Evolutionary conservation across 78 protist species (phyloP), one percentile per base, ranked within the genome.

Genomic region (Trichosphaerium sp.): DNA sequence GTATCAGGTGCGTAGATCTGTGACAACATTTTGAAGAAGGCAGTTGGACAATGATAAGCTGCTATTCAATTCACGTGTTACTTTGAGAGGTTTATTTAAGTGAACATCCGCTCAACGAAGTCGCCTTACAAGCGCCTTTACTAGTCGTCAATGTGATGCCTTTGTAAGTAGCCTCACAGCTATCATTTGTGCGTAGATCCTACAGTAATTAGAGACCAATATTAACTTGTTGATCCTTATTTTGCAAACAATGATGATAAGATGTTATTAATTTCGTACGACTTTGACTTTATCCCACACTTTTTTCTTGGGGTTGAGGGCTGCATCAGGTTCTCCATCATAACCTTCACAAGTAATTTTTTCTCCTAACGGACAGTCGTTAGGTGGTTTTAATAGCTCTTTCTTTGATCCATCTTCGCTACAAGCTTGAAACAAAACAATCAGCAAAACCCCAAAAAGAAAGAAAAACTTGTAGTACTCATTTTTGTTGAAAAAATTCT

Each of bases 281-380:
- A 35, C 43, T 54, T 54, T 32, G 10, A 54, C 59, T 6, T 32
- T 10, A 44, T 71, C 76, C 76, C 76, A 71, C 32, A 4, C 67
- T 51, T 71, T 71, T 55, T 71, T 74, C 51, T 81, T 74, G n/a
- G 51, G 56, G 41, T 78, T 79, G 38, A 65, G 64, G 2, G 37
- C 69, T 18, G 54, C 62, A 34, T 65, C 89, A 5, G 64, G 74
- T 10, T 80, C 87, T 59, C 89, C 89, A 51, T 65, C 71, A n/a
- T 34, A 80, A 34, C 62, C 58, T 1, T 63, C 72, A 48, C 55
- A 80, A 11, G 14, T 14, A 11, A 83, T 69, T 39, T 85, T 49
- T 43, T 80, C 85, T 34, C 89, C 89, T 39, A 78, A 41, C 29
- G n/a, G n/a, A n/a, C n/a, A n/a, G n/a, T n/a, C n/a, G n/a, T n/a